Evolutionary conservation across 192 early-diverging fungal genomes (phyloP).

Genomic region (Coemansia sp.): DNA sequence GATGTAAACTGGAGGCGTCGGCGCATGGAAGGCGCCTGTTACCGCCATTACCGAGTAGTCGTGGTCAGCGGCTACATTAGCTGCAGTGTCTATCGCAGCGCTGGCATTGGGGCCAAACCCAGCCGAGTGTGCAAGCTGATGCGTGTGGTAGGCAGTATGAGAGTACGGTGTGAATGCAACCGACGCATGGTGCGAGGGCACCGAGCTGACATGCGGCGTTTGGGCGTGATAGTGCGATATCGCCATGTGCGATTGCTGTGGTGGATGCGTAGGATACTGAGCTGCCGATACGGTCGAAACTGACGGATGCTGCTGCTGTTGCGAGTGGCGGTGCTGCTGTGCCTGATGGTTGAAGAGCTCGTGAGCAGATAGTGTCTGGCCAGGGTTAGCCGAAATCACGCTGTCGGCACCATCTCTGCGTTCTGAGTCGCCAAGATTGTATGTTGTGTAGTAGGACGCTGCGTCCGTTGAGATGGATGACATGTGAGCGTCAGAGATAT

Average conservation of each 20-base stretch:
- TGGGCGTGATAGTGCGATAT: conserved; percentile 34
- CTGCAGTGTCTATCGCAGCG: conserved; percentile 14
- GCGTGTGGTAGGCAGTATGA: conserved; percentile 32
- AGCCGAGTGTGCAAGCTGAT: conserved; percentile 11
- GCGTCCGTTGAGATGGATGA: conserved; percentile 41
- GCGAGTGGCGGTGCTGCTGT: conserved; percentile 20
- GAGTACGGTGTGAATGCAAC: conserved; percentile 28
- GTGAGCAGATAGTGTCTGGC: conserved; percentile 30
- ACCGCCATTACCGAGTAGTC: conserved; percentile 34
- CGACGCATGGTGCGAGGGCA: conserved; percentile 15
- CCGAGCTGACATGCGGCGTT: conserved; percentile 17
- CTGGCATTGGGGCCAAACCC: conserved; percentile 10
- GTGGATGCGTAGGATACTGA: conserved; percentile 15
- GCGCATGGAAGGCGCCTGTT: conserved; percentile 15
- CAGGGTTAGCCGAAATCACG: conserved; percentile 13
- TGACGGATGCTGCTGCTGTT: conserved; percentile 10
- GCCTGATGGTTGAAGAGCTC: conserved; percentile 40
- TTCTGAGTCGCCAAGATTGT: conserved; percentile 26
- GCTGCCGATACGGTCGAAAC: not conserved
- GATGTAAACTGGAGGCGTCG: conserved; percentile 8
- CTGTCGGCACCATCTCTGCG: conserved; percentile 28
- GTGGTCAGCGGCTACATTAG: conserved; percentile 16
- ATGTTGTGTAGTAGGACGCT: conserved; percentile 39
- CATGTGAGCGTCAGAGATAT: conserved; percentile 46
- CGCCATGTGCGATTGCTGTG: conserved; percentile 19